These are phyloP conservation scores for Penicillium sp. DNA, from an alignment of 2,329 filamentous ascomycete genomes.

Conservation along the genomic window DNA sequence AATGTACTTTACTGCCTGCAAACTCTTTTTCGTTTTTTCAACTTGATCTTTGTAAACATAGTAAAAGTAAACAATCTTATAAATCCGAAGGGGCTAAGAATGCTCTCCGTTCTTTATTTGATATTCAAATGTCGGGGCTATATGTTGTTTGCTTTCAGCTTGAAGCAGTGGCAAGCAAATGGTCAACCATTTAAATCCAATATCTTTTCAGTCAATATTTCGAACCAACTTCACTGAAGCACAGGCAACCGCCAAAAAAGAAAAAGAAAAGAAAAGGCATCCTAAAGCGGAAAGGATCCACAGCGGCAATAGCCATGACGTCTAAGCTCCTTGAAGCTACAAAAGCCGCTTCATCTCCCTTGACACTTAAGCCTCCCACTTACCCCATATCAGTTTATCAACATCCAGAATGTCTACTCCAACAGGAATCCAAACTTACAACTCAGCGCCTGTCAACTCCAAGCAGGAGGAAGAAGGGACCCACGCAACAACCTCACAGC, in stretches of 20 bases:
- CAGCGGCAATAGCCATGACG: slow-evolving; percentile 24
- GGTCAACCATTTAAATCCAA: too few relatives aligned
- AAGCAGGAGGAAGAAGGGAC: slow-evolving; percentile 19
- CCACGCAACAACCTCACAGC: slow-evolving; percentile 15
- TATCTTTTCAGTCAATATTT: not conserved
- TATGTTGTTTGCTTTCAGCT: too few relatives aligned
- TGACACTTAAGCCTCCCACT: not conserved
- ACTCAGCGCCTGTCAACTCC: slow-evolving; percentile 29
- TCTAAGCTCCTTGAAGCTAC: slow-evolving; percentile 17
- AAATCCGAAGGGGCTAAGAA: not conserved
- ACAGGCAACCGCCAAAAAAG: not conserved
- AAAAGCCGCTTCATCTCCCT: not conserved
- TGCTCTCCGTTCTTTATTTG: too few relatives aligned
- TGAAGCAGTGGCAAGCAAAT: too few relatives aligned
- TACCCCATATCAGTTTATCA: not conserved
- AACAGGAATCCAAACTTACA: slow-evolving; percentile 27
- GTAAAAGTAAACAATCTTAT: not conserved
- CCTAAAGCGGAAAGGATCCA: slow-evolving; percentile 21
- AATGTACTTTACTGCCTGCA: slow-evolving; percentile 52
- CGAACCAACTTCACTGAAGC: not conserved
- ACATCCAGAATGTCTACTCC: slow-evolving; percentile 22
- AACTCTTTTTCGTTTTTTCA: slow-evolving; percentile 43
- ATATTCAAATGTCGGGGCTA: too few relatives aligned
- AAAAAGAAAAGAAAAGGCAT: not conserved
- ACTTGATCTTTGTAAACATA: slow-evolving; percentile 23